Base-by-base conservation (phyloP, 1,284 basidiomycete genomes). In the Erythrobasidium hasegawianum region DNA sequence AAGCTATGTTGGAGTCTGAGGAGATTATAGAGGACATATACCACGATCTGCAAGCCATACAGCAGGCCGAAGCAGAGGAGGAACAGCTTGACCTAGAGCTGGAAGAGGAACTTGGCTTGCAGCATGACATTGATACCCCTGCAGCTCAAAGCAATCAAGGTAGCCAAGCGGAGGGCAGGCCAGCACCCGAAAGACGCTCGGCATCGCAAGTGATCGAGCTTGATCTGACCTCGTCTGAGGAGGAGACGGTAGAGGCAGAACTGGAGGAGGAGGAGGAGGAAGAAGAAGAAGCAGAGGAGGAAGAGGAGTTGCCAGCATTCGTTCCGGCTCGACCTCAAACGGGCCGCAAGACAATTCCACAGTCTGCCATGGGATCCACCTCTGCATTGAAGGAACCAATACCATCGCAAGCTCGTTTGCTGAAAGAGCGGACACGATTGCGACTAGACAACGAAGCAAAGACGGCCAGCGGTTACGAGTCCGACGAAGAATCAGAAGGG, bases 1-100 rank as follows among this genome's bases (percentile, higher is more conserved):
- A 47, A 8, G n/a, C 16, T n/a, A n/a, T 47, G 8, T 8, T 89
- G 24, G 78, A 81, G 45, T 76, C 76, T 22, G 77, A 79, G 11
- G 80, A 80, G 8, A 72, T 71, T 27, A 64, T 47, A 1, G 77
- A 76, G 7, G 71, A 73, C 24, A 29, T 38, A 20, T 9, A 57
- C 8, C 43, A 47, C 43, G 33, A 33, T 33, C 33, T 33, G 11
- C 33, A 33, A 55, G 29, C 53, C n/a, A 40, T 38, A n/a, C 56
- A n/a, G 18, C 16, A 54, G 26, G n/a, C 26, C 8, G 61, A 64
- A 55, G 57, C 67, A 47, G 53, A 45, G 27, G 54, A 65, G 47
- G 26, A 20, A 16, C 50, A 53, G 50, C 50, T 20, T 50, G 62
- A 65, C 18, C 55, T 49, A 27, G 43, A 47, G 56, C 54, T 64